Base-by-base conservation (phyloP, 805 yeast genomes). In the Candida insectalens region DNA sequence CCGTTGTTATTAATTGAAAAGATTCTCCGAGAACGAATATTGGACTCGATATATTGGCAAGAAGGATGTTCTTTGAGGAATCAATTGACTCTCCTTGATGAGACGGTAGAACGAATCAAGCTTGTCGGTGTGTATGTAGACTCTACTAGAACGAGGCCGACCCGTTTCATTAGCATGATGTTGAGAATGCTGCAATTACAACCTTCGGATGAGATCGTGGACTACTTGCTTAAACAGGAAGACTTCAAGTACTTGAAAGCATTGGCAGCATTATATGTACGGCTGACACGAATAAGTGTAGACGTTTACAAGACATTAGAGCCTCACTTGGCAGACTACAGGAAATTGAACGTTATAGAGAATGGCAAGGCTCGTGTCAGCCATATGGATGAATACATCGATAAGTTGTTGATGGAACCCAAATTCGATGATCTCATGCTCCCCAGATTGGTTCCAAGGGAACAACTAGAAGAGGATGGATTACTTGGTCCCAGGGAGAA, bases 171-270 rank as follows among this genome's bases (percentile, higher is more conserved):
- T n/a, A 77, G 94, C 48, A 64, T 94, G 29, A 53, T 85, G 22
- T 72, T 84, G 47, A 75, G 89, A 42, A 51, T 89, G 37, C 62
- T 88, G 4, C 94, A 89, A 53, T 55, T 92, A 13, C 74, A 74
- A 40, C 96, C 96, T 0, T 46, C 66, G 2, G 46, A 49, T 8
- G 82, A 74, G 4, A 71, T 83, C 4, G 49, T 83, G 2, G 49
- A 59, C 13, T 67, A 74, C 35, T 67, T 71, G 41, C 56, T 80
- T 9, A 53, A 53, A 2, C 92, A 88, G 45, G 58, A 63, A 32
- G 74, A 78, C 36, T 88, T 88, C 67, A 83, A 84, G 54, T 87
- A 85, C 48, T 55, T 84, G 32, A 73, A 81, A 1, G 79, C 83
- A 1, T 50, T 89, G 36, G 71, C 77, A 1, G 64, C 88, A 21